phyloP scores from a whole-genome alignment of 768 basidiomycete genomes.

The Phlebiopsis flavidoalba region DNA sequence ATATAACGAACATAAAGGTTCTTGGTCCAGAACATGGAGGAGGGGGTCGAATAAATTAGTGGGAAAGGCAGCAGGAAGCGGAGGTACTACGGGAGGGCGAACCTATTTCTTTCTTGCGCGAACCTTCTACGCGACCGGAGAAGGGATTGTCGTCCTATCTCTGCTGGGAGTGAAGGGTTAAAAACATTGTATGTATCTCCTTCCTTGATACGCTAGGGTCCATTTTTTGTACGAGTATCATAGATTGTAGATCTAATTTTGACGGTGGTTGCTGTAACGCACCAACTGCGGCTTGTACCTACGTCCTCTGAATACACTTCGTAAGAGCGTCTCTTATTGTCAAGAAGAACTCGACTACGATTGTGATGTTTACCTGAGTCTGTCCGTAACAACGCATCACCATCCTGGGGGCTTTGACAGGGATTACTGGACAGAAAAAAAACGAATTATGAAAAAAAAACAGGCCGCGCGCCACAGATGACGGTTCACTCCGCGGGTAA shows the following conservation, averaged over 20 bases:
- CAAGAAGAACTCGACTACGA: not conserved
- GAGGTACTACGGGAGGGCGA: conserved; percentile 73
- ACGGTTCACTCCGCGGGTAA: not conserved
- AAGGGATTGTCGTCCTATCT: conserved; percentile 81
- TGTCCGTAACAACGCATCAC: not conserved
- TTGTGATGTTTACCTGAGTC: not conserved
- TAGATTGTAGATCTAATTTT: not conserved
- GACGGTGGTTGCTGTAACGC: not conserved
- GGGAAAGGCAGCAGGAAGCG: conserved; percentile 38
- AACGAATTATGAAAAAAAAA: no score
- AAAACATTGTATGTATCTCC: not conserved
- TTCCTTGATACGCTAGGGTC: not conserved
- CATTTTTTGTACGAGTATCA: not conserved
- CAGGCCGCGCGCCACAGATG: not conserved
- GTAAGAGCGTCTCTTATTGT: not conserved
- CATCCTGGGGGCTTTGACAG: not conserved
- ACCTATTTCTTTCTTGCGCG: conserved; percentile 78
- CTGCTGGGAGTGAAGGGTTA: conserved; percentile 38
- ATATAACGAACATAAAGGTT: conserved; percentile 83
- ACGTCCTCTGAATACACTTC: not conserved
- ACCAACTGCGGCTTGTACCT: not conserved
- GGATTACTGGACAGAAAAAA: not conserved
- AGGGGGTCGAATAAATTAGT: conserved; percentile 16
- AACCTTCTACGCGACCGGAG: conserved; percentile 75
- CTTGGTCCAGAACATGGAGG: conserved; percentile 52